Evolutionary conservation across 2,329 filamentous ascomycete species (phyloP), one percentile per base, ranked within the genome.

Genomic region (Pseudocercospora pini-densiflorae): DNA sequence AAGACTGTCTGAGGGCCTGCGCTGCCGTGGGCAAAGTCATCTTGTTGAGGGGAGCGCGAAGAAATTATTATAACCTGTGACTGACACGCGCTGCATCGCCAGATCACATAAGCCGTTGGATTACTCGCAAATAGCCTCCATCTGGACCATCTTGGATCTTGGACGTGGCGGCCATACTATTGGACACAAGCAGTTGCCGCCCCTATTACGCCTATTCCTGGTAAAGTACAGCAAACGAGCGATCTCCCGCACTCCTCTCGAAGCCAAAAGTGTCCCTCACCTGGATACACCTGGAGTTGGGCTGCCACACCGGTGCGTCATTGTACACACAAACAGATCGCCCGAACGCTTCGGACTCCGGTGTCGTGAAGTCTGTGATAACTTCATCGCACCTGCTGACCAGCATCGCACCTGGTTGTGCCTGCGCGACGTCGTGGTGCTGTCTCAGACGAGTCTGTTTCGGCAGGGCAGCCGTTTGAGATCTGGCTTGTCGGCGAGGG

Each of bases 171-270:
- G 33, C 33, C 33, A 36, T 36, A 24, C 21, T 24, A 27, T 53
- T 53, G 49, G 49, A 53, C 49, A 53, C 49, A n/a, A 53, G 21
- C 14, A 27, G 9, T 53, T 53, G 49, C 49, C 49, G 49, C 49
- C 49, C 49, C 45, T 47, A 53, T 27, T 53, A 27, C 49, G 49
- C 49, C 49, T 53, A 53, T 53, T 53, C 49, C 49, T 53, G 49
- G 49, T 53, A 27, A 40, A 59, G 31, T 43, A 43, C 55, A 21
- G 55, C 55, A 62, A 27, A 58, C 43, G 64, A 63, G 60, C 61
- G 59, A 62, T 59, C 59, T 66, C 64, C 64, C 64, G 64, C 64
- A 21, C 33, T 49, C 54, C 53, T 62, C 59, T 62, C 16, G 29
- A 24, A 54, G 51, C 23, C 51, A 27, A 54, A 54, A 54, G 51